Evolutionary conservation across 768 basidiomycete species (phyloP).

Genomic region (Coprinellus micaceus): DNA sequence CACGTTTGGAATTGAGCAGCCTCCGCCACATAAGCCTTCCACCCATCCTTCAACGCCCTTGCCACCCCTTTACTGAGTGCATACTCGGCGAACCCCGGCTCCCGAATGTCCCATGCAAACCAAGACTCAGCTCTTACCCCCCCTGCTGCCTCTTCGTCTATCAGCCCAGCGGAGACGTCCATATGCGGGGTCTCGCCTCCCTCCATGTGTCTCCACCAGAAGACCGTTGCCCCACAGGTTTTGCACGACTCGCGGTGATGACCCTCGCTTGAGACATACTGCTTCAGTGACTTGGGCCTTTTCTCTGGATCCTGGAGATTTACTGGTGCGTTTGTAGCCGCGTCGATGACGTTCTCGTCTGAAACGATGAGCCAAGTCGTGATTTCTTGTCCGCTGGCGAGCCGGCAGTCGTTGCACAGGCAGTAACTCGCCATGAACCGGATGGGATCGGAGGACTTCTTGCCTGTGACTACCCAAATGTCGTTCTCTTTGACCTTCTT

Average conservation of each 20-base stretch:
- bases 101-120: slow-evolving; percentile 2
- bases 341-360: slow-evolving; percentile 17
- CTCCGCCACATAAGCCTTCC: too few relatives aligned
- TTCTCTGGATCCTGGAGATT: slow-evolving; percentile 7
- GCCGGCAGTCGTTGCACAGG: slow-evolving; percentile 24
- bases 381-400: slow-evolving; percentile 22
- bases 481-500: slow-evolving; percentile 16
- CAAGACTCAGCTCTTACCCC: slow-evolving; percentile 11
- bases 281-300: slow-evolving; percentile 10
- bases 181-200: slow-evolving; percentile 2
- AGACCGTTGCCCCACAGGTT: slow-evolving; percentile 19
- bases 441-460: slow-evolving; percentile 14
- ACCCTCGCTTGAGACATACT: slow-evolving; percentile 15
- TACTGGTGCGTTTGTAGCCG: slow-evolving; percentile 11
- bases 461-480: slow-evolving; percentile 24
- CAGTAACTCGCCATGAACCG: slow-evolving; percentile 26
- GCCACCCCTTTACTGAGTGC: slow-evolving; percentile 4
- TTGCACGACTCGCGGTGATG: slow-evolving; percentile 18
- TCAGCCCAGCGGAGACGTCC: slow-evolving; percentile 4
- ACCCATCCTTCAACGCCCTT: not conserved
- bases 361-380: slow-evolving; percentile 25
- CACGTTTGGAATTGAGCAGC: too few relatives aligned
- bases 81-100: not conserved
- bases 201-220: slow-evolving; percentile 14
- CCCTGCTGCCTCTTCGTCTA: slow-evolving; percentile 7